Percentiles rank a stretch among this genome's conserved stretches.
phyloP scores from a whole-genome alignment of 2,329 filamentous ascomycete genomes.

The Corynespora cassiicola region DNA sequence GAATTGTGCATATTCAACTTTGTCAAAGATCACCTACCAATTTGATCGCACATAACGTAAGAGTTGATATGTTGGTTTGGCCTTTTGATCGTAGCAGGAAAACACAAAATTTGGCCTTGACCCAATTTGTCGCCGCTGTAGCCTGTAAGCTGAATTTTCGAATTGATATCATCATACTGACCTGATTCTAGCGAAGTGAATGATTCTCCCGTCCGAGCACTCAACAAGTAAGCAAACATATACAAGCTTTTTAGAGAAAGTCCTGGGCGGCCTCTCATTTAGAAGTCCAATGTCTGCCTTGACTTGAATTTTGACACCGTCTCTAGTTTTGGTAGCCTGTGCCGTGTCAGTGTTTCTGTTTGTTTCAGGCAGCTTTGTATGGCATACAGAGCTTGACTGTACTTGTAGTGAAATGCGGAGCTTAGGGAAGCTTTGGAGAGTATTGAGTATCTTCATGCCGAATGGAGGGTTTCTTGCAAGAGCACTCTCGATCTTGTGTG shows the following conservation, averaged over 20 bases:
- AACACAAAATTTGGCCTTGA: conserved; percentile 66
- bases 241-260: conserved; percentile 70
- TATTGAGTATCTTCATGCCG: conserved; percentile 72
- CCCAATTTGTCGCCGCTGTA: conserved; percentile 70
- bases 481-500: conserved; percentile 76
- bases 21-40: conserved; percentile 61
- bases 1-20: background rate
- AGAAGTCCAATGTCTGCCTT: conserved; percentile 73
- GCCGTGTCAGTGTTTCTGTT: too few species aligned
- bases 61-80: conserved; percentile 67
- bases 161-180: conserved; percentile 25
- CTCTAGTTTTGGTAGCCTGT: conserved; percentile 33
- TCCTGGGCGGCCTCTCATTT: conserved; percentile 67
- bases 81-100: conserved; percentile 62
- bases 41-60: conserved; percentile 82
- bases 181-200: conserved; percentile 72
- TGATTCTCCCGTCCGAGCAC: conserved; percentile 70
- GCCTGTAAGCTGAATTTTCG: conserved; percentile 29
- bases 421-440: conserved; percentile 74
- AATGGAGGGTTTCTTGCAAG: conserved; percentile 84
- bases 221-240: conserved; percentile 78
- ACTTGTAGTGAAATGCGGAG: conserved; percentile 62
- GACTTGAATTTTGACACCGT: conserved; percentile 64
- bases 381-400: conserved; percentile 54
- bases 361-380: too few species aligned